Base-by-base conservation (phyloP, 2,329 filamentous ascomycete species). In the Diaporthe amygdali region DNA sequence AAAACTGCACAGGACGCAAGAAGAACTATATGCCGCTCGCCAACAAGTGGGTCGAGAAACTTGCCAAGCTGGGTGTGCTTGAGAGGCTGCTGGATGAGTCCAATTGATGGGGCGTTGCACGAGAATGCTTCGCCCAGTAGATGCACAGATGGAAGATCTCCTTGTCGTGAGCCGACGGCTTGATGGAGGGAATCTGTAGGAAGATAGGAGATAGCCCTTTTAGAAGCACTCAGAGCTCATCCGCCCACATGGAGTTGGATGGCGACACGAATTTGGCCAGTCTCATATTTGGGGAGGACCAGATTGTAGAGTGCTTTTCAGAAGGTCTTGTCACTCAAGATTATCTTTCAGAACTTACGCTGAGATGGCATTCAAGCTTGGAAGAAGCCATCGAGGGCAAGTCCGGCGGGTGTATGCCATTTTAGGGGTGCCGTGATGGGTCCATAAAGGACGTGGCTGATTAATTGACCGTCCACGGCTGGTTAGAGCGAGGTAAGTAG, bases 11-110 rank as follows among this genome's bases (percentile, higher is more conserved):
- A 27, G 86, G 86, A 34, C 84, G 90, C 2, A 87, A 88, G 76
- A 87, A 90, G 76, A 93, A 97, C 77, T 93, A 93, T 77, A 91
- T 89, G 0, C 89, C 90, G 0, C 89, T 90, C 0, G 85, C 96
- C 27, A 90, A 93, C 75, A 84, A 81, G 46, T 96, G 93, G 91
- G 81, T 95, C 54, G 87, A 87, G 74, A 89, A 88, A 73, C 85
- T 97, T 70, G 92, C 92, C 1, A 89, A 91, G 71, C 91, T 92
- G 76, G 90, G 89, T 1, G 81, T 89, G 2, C 79, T 96, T 69
- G 82, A 84, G 74, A 81, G 85, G 44, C 75, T 84, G 56, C 67
- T 75, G 30, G 69, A 74, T n/a, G 72, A 76, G 46, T 69, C 51
- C 61, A 69, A 68, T 64, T 64, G 44, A 49, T 25, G 30, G 14